Percentiles rank a stretch among this genome's conserved stretches.
These are phyloP conservation scores for Solanum verrucosum DNA, from an alignment of 257 asterid genomes.

Conservation along the genomic window DNA sequence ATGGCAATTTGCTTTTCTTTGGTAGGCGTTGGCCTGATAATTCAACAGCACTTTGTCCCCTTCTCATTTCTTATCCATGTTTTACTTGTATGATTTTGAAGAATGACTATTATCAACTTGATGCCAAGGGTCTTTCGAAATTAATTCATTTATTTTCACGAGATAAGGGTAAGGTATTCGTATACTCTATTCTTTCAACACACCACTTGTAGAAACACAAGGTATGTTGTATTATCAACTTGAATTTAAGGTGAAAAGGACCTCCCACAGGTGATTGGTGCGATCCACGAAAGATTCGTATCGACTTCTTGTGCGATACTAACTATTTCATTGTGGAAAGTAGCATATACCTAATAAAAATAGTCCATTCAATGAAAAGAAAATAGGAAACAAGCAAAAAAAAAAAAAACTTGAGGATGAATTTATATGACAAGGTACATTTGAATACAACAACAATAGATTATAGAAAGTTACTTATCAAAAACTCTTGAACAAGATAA, in stretches of 20 bases:
- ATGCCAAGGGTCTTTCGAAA: not conserved
- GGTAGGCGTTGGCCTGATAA: not conserved
- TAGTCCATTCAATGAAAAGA: not conserved
- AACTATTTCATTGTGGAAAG: not conserved
- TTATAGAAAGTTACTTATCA: not conserved
- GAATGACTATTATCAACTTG: not conserved
- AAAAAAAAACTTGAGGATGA: not conserved
- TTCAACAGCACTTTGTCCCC: not conserved
- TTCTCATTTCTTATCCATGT: not conserved
- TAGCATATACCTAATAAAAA: not conserved
- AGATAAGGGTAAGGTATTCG: accelerated
- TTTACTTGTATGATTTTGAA: not conserved
- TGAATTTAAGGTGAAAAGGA: no score
- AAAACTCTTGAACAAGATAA: not conserved
- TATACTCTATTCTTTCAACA: not conserved
- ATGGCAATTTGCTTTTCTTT: not conserved
- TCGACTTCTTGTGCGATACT: no score
- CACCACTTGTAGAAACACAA: no score
- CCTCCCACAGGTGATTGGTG: no score
- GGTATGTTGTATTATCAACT: not conserved
- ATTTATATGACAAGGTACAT: not conserved
- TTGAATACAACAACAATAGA: not conserved
- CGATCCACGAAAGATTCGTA: no score
- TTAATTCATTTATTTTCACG: not conserved
- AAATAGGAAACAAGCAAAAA: not conserved